Base-by-base conservation (phyloP, 2,329 filamentous ascomycete species). In the Phaeomoniella chlamydospora region DNA sequence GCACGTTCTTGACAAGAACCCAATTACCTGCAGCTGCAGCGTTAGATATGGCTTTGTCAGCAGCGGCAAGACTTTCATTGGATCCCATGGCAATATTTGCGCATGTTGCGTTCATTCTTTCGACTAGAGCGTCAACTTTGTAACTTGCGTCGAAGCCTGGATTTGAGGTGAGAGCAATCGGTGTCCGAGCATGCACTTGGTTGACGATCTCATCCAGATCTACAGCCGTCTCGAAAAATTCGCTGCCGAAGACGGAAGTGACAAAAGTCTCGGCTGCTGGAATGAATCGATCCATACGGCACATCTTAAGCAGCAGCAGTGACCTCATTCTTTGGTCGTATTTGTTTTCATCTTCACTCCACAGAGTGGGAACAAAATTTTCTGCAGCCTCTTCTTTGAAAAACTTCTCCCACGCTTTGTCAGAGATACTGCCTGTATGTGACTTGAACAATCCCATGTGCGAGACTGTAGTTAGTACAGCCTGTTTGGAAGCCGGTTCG, bases 71-170 rank as follows among this genome's bases (percentile, higher is more conserved):
- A 54, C 86, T 84, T 66, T 98, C 90, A 51, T 92, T 92, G 32
- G 90, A 96, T 52, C 90, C 90, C 90, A 98, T 98, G 49, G 92
- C 92, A 52, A 98, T 94, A 57, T 94, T 94, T 40, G 86, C 87
- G 62, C 90, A 98, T 37, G 74, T 77, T 35, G 84, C 78, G 40
- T 75, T 74, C 56, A 76, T 78, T 45, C 84, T 74, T 58, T 94
- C 84, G 18, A 96, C 92, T 37, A 98, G 69, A 41, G 79, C 85
- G 57, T 98, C 90, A 41, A 98, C 90, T 67, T 98, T 98, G 75
- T 96, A 98, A 55, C 85, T 94, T 37, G 92, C 92, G 58, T 98
- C 90, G 55, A 98, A 98, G 26, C 90, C 90, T 41, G 88, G 86
- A 50, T 81, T 94, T 4, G 90, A 98, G 49, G 88, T 88, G 22